Base-by-base conservation (phyloP, 148 eudicot species). In the Chenopodium berlandieri region DNA sequence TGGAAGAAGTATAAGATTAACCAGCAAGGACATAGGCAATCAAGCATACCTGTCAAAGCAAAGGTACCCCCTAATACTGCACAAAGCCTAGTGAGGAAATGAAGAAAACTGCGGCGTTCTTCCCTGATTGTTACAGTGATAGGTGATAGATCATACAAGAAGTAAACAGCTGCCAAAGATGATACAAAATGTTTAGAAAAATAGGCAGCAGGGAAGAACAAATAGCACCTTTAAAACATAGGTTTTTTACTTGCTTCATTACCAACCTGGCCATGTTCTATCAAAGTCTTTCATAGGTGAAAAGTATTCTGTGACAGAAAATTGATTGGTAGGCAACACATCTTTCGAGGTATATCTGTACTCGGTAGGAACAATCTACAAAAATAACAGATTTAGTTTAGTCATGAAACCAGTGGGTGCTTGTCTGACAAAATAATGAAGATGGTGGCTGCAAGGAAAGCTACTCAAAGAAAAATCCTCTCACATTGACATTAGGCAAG, bases 61-160 rank as follows among this genome's bases (percentile, higher is more conserved):
- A 97, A 97, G 75, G 99, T 97, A 79, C 99, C 99, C 70, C 99
- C 99, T 77, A 97, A 86, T 73, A 97, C 98, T 56, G 99, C 99
- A 91, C 97, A 92, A 77, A 97, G 94, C 76, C 99, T 94, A 68
- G 99, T 97, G 77, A 97, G 88, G 87, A 97, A 94, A 87, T 97
- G 99, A 75, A 97, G 97, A 84, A 97, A 97, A 85, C 95, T 97
- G 83, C 96, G 98, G 56, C 98, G 94, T 80, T 97, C 98, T 83
- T 97, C 99, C 83, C 86, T 91, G 82, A 97, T 97, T 76, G 98
- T 97, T 82, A 94, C 99, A 46, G 97, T 94, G 83, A 97, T 97
- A 65, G 99, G 99, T 40, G 99, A 97, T 84, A 97, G 82, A 87
- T 97, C 99, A 88, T 97, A 97, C 87, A 97, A 82, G 75, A 97